These are phyloP conservation scores for Ophiostoma tasmaniense DNA, from an alignment of 2,329 filamentous ascomycete genomes.

Conservation along the genomic window DNA sequence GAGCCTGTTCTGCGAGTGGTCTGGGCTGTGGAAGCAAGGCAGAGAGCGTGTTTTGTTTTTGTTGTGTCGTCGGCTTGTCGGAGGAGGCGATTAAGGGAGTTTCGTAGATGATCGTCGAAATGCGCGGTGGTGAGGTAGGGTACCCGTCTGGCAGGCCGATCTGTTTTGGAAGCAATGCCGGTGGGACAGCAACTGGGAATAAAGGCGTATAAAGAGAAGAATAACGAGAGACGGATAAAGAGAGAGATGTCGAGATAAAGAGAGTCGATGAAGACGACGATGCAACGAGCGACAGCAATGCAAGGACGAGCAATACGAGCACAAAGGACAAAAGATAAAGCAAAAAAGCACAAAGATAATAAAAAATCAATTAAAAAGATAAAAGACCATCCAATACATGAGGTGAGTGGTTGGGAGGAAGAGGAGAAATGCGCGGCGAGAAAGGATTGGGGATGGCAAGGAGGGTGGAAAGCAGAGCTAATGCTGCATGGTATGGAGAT, in stretches of 20 bases:
- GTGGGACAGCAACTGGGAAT: background rate
- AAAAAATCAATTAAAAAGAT: constrained; percentile 3
- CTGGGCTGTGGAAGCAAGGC: background rate
- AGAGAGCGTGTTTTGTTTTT: background rate
- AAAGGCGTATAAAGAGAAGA: constrained; percentile 1
- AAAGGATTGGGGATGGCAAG: background rate
- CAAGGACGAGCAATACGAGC: constrained; percentile 1
- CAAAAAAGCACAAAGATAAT: background rate
- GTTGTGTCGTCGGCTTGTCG: background rate
- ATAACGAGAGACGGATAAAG: constrained; percentile 3
- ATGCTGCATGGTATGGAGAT: constrained; percentile 5
- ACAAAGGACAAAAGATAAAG: constrained; percentile 3
- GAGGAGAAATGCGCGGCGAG: background rate
- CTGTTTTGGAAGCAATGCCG: background rate
- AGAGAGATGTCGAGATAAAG: background rate
- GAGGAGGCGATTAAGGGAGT: background rate
- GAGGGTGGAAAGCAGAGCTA: constrained; percentile 8
- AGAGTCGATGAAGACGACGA: background rate
- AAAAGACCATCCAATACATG: background rate
- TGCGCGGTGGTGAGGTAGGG: background rate
- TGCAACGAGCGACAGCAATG: constrained; percentile 6
- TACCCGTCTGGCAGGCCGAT: constrained; percentile 1
- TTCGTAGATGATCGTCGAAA: background rate
- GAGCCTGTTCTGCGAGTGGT: background rate
- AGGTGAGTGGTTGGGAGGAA: constrained; percentile 4